Conservation (phyloP, 2,329 filamentous ascomycete genomes). For the Gnomoniopsis sp. region DNA sequence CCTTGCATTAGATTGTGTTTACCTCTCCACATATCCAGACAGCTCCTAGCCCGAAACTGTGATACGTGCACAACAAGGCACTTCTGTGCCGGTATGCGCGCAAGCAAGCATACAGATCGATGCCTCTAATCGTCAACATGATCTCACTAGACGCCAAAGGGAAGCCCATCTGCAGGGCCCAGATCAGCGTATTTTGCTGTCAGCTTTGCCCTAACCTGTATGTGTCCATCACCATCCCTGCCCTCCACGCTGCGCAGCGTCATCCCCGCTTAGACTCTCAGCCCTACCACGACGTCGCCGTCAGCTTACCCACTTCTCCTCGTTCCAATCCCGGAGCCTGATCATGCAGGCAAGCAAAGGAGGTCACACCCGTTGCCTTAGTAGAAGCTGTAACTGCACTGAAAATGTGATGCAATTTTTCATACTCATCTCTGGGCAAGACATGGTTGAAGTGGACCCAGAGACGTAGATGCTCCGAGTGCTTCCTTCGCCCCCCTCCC, state of each 20-base stretch:
- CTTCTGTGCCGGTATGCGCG: neutral
- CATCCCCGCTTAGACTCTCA: neutral
- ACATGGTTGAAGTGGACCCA: no score
- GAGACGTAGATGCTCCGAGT: no score
- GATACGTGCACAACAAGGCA: neutral
- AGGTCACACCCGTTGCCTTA: neutral
- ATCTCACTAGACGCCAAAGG: neutral
- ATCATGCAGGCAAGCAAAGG: neutral
- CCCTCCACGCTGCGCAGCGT: neutral
- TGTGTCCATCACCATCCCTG: neutral
- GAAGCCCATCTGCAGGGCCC: neutral
- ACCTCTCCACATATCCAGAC: constrained; percentile 3
- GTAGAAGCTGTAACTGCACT: neutral
- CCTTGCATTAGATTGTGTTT: constrained; percentile 16
- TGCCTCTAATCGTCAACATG: neutral
- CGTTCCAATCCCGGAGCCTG: neutral
- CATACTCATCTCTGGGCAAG: no score
- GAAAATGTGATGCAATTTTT: no score
- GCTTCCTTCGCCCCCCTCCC: no score
- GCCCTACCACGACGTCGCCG: constrained; percentile 2
- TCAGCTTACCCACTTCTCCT: constrained; percentile 3
- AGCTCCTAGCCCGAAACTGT: neutral
- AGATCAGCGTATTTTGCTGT: neutral
- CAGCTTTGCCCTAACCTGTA: no score
- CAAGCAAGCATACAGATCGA: neutral